Evolutionary conservation across 345 rosid species (phyloP).

Genomic region (Gossypium raimondii): DNA sequence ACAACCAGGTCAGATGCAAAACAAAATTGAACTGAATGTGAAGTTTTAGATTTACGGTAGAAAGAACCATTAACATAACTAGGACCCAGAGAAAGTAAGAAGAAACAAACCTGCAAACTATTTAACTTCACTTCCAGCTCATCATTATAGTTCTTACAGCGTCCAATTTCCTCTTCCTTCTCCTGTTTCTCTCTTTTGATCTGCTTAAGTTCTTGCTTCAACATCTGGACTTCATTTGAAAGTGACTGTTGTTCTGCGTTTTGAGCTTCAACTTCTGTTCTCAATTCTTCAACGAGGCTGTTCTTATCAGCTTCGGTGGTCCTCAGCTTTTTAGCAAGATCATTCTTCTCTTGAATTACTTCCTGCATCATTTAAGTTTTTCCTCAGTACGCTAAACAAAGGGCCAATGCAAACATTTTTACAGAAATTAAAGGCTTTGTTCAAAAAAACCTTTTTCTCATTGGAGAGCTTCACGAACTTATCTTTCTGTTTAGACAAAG

Average conservation of each 20-base stretch:
- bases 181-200: neutral
- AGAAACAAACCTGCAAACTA: too few species aligned
- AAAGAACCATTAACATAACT: too few species aligned
- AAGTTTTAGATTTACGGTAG: too few species aligned
- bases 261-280: neutral
- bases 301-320: neutral
- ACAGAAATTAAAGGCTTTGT: neutral
- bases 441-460: neutral
- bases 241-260: neutral
- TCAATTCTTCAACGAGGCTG: neutral
- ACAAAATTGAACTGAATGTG: too few species aligned
- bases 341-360: neutral
- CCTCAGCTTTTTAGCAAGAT: neutral
- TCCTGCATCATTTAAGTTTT: neutral
- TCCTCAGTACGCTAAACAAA: neutral
- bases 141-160: neutral
- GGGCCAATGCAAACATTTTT: neutral
- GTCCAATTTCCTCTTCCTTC: neutral
- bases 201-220: neutral
- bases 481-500: neutral
- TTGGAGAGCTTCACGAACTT: neutral
- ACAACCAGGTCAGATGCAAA: too few species aligned
- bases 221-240: neutral
- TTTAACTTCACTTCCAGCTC: neutral
- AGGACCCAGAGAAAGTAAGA: too few species aligned